Evolutionary conservation across 2,329 filamentous ascomycete species (phyloP), one percentile per base, ranked within the genome.

Genomic region (Ophiognomonia clavigignenti-juglandacearum): DNA sequence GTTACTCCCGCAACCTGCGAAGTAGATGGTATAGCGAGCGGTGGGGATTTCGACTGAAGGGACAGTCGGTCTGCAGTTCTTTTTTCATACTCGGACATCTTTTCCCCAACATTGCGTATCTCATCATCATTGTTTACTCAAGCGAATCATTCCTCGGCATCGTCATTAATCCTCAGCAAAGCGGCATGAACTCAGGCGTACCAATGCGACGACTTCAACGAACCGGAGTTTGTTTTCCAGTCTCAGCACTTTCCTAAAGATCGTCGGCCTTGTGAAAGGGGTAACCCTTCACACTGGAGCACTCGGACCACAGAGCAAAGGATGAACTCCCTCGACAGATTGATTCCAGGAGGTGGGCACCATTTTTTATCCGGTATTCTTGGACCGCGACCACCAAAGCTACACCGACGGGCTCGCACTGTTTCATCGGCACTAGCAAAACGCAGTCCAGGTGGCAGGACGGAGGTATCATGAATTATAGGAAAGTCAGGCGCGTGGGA

Each of bases 1-100:
- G 26, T 22, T 19, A 18, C 32, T 37, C 39, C 29, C 34, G 16
- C 24, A 22, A n/a, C n/a, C 9, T n/a, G 22, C 24, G 35, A 19
- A 36, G 35, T 47, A 47, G 44, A 50, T 40, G 40, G 31, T 43
- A 41, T 39, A 36, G 39, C 26, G 19, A 43, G 44, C 36, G 48
- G 29, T 36, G 43, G 39, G 39, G n/a, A 24, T 39, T 20, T 36
- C 44, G 31, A 47, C 29, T 24, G 29, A 26, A 26, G 23, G 41
- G n/a, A n/a, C n/a, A 32, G 18, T 27, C 36, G 14, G 9, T 20
- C n/a, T 14, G n/a, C 32, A 6, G 32, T 23, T 11, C 16, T 26
- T 36, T 31, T 8, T 31, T 47, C 31, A 1, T 7, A n/a, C n/a
- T n/a, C n/a, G n/a, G n/a, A n/a, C n/a, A n/a, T n/a, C n/a, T n/a